Conservation (phyloP, 139 green algal species). For the Ettlia oleoabundans region DNA sequence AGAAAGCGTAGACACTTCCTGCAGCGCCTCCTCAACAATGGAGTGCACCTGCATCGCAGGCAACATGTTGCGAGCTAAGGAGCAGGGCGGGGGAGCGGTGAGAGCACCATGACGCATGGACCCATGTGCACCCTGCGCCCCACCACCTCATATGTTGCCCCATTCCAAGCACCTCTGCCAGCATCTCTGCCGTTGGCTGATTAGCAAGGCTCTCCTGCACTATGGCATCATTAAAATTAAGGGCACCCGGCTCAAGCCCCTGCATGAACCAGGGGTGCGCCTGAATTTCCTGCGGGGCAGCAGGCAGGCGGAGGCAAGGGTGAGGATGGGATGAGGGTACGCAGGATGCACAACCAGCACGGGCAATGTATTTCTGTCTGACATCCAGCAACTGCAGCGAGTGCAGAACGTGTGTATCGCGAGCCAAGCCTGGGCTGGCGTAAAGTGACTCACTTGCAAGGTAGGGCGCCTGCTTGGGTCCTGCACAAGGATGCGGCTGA, state of each 20-base stretch:
- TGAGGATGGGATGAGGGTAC: too few relatives aligned
- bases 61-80: too few relatives aligned
- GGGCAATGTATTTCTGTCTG: too few relatives aligned
- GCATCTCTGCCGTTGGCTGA: conserved; percentile 27
- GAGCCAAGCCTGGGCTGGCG: too few relatives aligned
- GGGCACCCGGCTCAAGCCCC: conserved; percentile 30
- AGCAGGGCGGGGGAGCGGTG: too few relatives aligned
- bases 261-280: conserved; percentile 57
- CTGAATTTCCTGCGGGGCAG: conserved; percentile 44
- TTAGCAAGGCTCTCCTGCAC: conserved; percentile 25
- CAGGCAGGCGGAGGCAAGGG: not conserved
- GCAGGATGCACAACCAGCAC: too few relatives aligned
- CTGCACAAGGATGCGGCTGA: conserved; percentile 66
- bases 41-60: conserved; percentile 10
- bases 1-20: not conserved
- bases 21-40: conserved; percentile 25
- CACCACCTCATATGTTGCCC: too few relatives aligned
- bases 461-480: conserved; percentile 81
- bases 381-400: not conserved
- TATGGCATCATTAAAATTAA: conserved; percentile 51
- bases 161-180: conserved; percentile 28
- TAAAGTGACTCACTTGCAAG: conserved; percentile 43
- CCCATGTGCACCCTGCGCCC: too few relatives aligned
- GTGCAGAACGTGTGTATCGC: not conserved
- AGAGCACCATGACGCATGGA: too few relatives aligned